These are phyloP conservation scores for Exophiala bonariae DNA, from an alignment of 2,329 filamentous ascomycete genomes.

Conservation along the genomic window DNA sequence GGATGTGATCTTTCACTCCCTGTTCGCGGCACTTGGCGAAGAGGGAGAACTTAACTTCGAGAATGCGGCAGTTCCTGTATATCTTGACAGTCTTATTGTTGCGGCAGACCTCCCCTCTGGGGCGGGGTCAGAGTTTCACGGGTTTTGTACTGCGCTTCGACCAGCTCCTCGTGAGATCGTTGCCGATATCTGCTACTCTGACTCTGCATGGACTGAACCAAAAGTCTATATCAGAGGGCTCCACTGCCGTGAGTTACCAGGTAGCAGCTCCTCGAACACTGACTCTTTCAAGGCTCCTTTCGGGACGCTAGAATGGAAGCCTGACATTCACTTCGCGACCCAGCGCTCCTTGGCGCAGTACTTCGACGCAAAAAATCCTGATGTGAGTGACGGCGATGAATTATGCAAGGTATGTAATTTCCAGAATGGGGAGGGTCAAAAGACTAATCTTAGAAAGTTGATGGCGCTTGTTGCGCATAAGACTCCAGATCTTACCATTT, in stretches of 20 bases:
- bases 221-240: slow-evolving; percentile 4
- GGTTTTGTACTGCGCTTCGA: slow-evolving; percentile 1
- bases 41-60: slow-evolving; percentile 7
- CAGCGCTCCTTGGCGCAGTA: background rate
- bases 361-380: background rate
- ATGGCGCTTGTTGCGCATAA: background rate
- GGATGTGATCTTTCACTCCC: slow-evolving; percentile 33
- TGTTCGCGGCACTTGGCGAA: slow-evolving; percentile 26
- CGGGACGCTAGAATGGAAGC: slow-evolving; percentile 3
- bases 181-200: slow-evolving; percentile 6
- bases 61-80: background rate
- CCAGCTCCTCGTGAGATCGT: slow-evolving; percentile 1
- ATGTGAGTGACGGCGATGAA: too few species aligned
- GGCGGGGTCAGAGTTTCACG: slow-evolving; percentile 17
- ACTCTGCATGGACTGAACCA: slow-evolving; percentile 4
- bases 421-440: background rate
- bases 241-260: background rate
- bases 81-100: slow-evolving; percentile 7
- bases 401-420: too few species aligned
- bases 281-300: background rate
- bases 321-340: background rate
- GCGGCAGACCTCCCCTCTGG: slow-evolving; percentile 2
- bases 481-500: slow-evolving; percentile 1
- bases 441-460: background rate
- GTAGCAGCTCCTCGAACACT: background rate